These are phyloP conservation scores for Backusella tuberculispora DNA, from an alignment of 192 early-diverging fungal species.

Conservation along the genomic window DNA sequence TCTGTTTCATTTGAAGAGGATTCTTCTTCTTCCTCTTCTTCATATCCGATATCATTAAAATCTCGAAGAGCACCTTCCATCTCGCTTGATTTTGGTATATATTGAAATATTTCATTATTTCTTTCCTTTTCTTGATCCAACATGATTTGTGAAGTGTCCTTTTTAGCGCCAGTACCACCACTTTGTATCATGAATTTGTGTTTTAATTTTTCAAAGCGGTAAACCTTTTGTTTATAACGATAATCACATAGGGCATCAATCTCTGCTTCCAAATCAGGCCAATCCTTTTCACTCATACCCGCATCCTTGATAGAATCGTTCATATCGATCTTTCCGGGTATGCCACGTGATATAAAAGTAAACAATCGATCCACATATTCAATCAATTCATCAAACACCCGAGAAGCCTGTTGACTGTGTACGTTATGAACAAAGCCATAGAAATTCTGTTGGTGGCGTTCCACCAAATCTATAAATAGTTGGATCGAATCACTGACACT, in stretches of 20 bases:
- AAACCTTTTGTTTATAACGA: constrained; percentile 19
- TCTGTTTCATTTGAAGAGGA: neutral
- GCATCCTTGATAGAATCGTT: neutral
- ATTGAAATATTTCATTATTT: constrained; percentile 14
- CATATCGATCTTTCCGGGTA: constrained; percentile 24
- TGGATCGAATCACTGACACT: constrained; percentile 34
- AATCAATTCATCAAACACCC: constrained; percentile 55
- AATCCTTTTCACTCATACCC: neutral
- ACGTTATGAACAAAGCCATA: constrained; percentile 60
- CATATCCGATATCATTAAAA: constrained; percentile 3
- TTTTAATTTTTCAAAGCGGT: constrained; percentile 13
- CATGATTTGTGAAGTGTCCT: neutral
- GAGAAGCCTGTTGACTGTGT: constrained; percentile 50
- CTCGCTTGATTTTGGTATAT: constrained; percentile 16
- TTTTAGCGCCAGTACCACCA: neutral
- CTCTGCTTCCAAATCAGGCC: neutral
- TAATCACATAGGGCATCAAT: constrained; percentile 25
- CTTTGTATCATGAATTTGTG: constrained; percentile 18
- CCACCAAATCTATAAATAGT: constrained; percentile 48
- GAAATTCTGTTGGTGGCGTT: constrained; percentile 51
- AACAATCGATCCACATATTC: constrained; percentile 52
- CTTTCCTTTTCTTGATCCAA: neutral
- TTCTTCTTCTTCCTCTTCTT: neutral
- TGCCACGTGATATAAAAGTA: neutral
- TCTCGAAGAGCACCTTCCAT: constrained; percentile 15